phyloP scores from a whole-genome alignment of 257 asterid species.

The Solanum paucissectum region DNA sequence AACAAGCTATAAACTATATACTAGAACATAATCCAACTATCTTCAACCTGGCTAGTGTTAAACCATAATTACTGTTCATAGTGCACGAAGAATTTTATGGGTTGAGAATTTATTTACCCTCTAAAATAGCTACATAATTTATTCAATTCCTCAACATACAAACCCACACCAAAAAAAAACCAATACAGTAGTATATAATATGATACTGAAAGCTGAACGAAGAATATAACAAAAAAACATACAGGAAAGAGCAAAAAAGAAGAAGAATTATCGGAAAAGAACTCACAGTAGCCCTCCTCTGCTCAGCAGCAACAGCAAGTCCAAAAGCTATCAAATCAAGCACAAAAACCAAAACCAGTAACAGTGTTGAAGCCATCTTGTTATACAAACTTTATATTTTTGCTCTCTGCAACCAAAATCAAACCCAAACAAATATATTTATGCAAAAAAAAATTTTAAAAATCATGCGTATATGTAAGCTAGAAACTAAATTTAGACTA shows the following conservation, averaged over 20 bases:
- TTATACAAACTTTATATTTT: not conserved
- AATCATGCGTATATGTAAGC: not conserved
- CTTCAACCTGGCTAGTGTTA: not conserved
- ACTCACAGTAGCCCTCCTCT: slow-evolving; percentile 56
- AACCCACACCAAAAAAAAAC: not conserved
- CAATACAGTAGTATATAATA: not conserved
- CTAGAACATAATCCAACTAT: not conserved
- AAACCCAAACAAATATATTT: not conserved
- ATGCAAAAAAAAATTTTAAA: not conserved
- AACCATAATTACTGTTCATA: not conserved
- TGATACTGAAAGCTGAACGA: not conserved
- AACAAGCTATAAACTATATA: not conserved
- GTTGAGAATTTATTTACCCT: not conserved
- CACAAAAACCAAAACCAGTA: slow-evolving; percentile 37
- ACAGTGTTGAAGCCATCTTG: slow-evolving; percentile 43
- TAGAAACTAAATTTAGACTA: not conserved
- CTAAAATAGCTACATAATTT: not conserved
- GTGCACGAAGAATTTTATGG: not conserved
- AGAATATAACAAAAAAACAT: not conserved
- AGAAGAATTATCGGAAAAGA: not conserved
- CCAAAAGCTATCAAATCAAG: slow-evolving; percentile 69
- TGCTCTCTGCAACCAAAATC: not conserved
- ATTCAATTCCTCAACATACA: not conserved
- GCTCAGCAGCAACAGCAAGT: slow-evolving; percentile 78
- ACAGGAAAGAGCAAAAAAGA: not conserved